Evolutionary conservation across 768 basidiomycete species (phyloP).

Genomic region (Lactarius pseudohatsudake): DNA sequence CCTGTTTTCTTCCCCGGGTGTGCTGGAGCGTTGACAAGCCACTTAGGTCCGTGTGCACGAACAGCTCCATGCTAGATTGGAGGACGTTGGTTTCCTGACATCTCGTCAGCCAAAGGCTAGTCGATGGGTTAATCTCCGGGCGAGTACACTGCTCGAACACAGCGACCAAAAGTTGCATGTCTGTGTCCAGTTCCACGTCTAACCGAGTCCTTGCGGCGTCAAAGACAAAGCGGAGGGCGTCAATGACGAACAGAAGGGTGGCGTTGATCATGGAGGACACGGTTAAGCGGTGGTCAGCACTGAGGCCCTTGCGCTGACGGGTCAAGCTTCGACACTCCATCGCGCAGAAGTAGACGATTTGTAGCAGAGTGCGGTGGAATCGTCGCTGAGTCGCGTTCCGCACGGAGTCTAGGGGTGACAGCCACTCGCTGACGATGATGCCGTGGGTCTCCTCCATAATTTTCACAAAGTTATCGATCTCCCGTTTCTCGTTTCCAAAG

Average conservation of each 20-base stretch:
- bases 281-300: conserved; percentile 60
- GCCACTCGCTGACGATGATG: conserved; percentile 71
- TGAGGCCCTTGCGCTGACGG: conserved; percentile 49
- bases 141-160: conserved; percentile 82
- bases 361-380: conserved; percentile 79
- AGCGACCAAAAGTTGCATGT: conserved; percentile 78
- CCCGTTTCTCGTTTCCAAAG: conserved; percentile 40
- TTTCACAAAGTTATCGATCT: conserved; percentile 58
- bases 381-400: conserved; percentile 59
- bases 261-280: conserved; percentile 62
- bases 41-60: conserved; percentile 64
- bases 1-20: conserved; percentile 59
- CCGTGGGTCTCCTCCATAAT: conserved; percentile 60
- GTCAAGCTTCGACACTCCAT: conserved; percentile 58
- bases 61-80: conserved; percentile 69
- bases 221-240: conserved; percentile 64
- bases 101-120: conserved; percentile 72
- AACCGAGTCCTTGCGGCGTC: conserved; percentile 55
- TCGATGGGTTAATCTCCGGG: conserved; percentile 64
- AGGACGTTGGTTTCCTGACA: conserved; percentile 83
- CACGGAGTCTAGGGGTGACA: conserved; percentile 72
- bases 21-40: conserved; percentile 67
- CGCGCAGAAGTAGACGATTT: conserved; percentile 76
- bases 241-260: conserved; percentile 62
- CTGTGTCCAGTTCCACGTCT: conserved; percentile 69